Conservation (phyloP, 1,284 basidiomycete genomes). For the Ganoderma boninense region DNA sequence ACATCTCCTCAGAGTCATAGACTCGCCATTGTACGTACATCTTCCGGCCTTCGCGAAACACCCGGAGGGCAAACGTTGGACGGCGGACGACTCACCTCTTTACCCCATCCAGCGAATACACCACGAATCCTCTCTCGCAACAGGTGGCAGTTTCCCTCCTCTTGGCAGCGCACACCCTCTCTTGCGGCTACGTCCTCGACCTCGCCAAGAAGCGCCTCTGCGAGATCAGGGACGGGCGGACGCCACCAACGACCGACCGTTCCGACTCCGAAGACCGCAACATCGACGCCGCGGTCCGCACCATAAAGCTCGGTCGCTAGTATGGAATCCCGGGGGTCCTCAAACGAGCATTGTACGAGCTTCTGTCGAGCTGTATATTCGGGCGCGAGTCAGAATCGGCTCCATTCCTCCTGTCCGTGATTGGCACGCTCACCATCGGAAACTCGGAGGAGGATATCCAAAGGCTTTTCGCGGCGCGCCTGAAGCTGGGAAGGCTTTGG, state of each 20-base stretch:
- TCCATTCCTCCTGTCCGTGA: too few relatives aligned
- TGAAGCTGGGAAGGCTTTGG: too few relatives aligned
- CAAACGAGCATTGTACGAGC: neutral
- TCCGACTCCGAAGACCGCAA: neutral
- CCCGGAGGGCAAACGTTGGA: too few relatives aligned
- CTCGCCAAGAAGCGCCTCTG: neutral
- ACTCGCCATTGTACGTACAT: neutral
- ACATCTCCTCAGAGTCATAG: neutral
- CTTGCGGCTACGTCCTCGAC: neutral
- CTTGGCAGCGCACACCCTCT: neutral
- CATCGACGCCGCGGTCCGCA: too few relatives aligned
- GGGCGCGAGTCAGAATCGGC: too few relatives aligned
- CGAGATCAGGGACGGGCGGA: neutral
- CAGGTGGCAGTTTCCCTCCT: neutral
- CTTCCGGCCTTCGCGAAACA: neutral
- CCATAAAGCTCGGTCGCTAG: neutral
- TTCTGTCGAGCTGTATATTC: neutral
- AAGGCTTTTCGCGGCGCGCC: neutral
- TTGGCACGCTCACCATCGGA: neutral
- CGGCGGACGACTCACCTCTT: too few relatives aligned
- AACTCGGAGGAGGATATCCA: neutral
- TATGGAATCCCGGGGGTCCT: neutral
- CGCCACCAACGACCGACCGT: too few relatives aligned
- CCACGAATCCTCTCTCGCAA: neutral
- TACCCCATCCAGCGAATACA: neutral